Evolutionary conservation across 495 filamentous ascomycete genomes (phyloP).

Genomic region (Apiosordaria backusii): DNA sequence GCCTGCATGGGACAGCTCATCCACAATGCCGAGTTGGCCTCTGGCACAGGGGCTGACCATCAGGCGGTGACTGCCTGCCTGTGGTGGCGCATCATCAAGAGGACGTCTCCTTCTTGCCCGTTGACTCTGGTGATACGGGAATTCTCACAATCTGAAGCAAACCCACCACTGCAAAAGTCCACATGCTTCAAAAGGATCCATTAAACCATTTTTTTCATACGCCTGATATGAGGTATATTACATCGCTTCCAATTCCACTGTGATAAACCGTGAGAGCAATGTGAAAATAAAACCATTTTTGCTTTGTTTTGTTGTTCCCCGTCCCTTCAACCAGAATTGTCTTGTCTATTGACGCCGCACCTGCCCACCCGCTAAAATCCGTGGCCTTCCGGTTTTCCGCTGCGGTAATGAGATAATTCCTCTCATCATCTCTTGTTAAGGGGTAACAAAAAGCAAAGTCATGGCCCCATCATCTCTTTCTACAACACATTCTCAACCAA

Average conservation of each 20-base stretch:
- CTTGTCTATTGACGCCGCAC: background rate
- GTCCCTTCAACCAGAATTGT: background rate
- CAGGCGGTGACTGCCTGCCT: no score
- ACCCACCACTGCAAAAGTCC: no score
- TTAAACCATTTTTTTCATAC: background rate
- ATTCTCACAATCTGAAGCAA: no score
- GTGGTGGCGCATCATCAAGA: no score
- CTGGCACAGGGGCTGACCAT: no score
- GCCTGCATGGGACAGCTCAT: no score
- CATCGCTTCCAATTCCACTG: slow-evolving; percentile 4
- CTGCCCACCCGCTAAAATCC: background rate
- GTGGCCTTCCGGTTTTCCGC: background rate
- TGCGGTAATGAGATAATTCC: background rate
- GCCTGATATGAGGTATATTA: slow-evolving; percentile 5
- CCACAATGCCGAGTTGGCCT: no score
- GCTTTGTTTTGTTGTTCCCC: background rate
- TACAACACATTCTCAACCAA: background rate
- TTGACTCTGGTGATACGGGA: no score
- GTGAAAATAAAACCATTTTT: background rate
- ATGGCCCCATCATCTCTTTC: background rate
- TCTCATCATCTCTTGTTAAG: background rate
- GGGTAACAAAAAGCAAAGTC: background rate
- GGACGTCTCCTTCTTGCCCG: no score
- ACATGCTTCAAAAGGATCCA: background rate
- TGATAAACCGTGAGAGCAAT: background rate